Evolutionary conservation across 129 eudicot genomes (phyloP).

Genomic region (Deinandra increscens): DNA sequence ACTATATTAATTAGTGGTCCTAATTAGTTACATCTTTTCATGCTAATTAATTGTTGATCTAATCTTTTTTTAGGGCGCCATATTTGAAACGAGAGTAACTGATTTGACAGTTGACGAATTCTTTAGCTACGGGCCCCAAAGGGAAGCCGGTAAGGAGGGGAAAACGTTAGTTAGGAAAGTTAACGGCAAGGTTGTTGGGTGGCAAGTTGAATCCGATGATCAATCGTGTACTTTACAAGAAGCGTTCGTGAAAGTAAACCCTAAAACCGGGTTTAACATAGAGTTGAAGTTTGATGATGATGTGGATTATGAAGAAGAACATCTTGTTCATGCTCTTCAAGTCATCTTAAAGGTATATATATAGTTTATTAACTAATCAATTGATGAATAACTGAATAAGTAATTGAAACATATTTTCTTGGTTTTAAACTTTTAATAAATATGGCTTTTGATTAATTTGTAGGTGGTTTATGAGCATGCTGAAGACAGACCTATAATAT

Average conservation of each 20-base stretch:
- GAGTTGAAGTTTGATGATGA: slow-evolving; percentile 83
- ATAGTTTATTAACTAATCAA: neutral
- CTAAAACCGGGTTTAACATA: slow-evolving; percentile 71
- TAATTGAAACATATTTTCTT: neutral
- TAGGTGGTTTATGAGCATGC: slow-evolving; percentile 66
- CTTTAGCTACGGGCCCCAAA: slow-evolving; percentile 72
- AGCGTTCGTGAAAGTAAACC: slow-evolving; percentile 67
- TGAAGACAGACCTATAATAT: slow-evolving; percentile 62
- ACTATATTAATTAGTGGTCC: neutral
- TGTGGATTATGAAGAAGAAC: slow-evolving; percentile 51
- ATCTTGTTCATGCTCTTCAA: slow-evolving; percentile 54
- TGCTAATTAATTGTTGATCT: neutral
- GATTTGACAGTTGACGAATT: slow-evolving; percentile 65
- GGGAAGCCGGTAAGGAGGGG: slow-evolving; percentile 43
- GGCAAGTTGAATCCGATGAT: slow-evolving; percentile 80
- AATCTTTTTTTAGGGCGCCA: slow-evolving; percentile 45
- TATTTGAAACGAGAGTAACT: slow-evolving; percentile 71
- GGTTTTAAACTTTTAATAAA: slow-evolving; percentile 4
- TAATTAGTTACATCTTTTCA: neutral
- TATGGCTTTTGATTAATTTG: neutral
- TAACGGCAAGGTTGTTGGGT: slow-evolving; percentile 56
- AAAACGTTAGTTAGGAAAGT: slow-evolving; percentile 67
- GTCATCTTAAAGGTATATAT: slow-evolving; percentile 49
- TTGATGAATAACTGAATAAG: too few relatives aligned
- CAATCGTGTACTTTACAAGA: slow-evolving; percentile 71